A percentile compares a stretch with the other conserved stretches of the same genome.
Conservation (phyloP, 352 stramenopile genomes). For the Phytophthora sansomeana region DNA sequence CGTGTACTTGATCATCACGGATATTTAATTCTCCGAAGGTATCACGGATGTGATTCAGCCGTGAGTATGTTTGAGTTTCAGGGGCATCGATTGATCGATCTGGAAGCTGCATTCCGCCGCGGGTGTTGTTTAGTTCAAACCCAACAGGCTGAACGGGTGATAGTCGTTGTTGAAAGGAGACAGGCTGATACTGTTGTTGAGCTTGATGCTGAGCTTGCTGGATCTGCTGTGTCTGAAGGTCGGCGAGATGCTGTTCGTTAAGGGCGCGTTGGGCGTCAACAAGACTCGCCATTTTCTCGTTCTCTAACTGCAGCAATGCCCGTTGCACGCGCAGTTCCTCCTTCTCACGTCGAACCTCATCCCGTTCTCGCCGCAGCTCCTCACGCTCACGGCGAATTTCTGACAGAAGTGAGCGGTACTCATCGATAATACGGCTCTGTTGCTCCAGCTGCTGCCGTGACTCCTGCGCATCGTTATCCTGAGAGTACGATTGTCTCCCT, state of each 20-base stretch:
- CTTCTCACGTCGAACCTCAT: conserved; percentile 72
- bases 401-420: conserved; percentile 69
- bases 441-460: conserved; percentile 34
- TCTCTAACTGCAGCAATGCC: conserved; percentile 73
- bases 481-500: conserved; percentile 11
- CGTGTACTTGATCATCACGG: conserved; percentile 18
- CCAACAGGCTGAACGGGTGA: conserved; percentile 29
- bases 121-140: conserved; percentile 14
- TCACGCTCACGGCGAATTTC: conserved; percentile 80
- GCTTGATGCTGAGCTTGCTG: conserved; percentile 36
- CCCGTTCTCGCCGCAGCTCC: conserved; percentile 74
- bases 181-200: conserved; percentile 38
- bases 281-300: conserved; percentile 73
- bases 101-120: conserved; percentile 1
- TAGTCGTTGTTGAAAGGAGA: conserved; percentile 24
- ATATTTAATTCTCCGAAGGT: conserved; percentile 35
- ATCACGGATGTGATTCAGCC: conserved; percentile 37
- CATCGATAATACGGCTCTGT: conserved; percentile 52
- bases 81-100: conserved; percentile 12
- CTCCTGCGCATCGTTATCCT: conserved; percentile 23
- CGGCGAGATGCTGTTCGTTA: conserved; percentile 64
- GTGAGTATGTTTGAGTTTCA: conserved; percentile 27
- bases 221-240: conserved; percentile 45
- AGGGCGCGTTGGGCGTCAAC: conserved; percentile 68
- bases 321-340: conserved; percentile 80